Percentiles rank a stretch among this genome's conserved stretches.
Evolutionary conservation across 2,329 filamentous ascomycete species (phyloP).

Genomic region (Torrubiella hemipterigena): DNA sequence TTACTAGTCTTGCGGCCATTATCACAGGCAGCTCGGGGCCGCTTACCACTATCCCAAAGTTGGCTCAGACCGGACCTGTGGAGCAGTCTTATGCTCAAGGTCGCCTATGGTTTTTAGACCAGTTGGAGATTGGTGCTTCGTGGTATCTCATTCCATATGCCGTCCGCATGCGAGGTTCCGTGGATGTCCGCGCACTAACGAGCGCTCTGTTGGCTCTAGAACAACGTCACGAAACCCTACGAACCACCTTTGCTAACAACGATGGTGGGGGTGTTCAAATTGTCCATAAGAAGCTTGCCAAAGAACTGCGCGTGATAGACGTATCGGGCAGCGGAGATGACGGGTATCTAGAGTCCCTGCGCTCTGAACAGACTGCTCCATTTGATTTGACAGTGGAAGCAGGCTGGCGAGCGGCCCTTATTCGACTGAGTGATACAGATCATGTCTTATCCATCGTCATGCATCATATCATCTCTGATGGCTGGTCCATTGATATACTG

Average conservation of each 20-base stretch:
- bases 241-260: slow-evolving; percentile 9
- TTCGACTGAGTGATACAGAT: slow-evolving; percentile 6
- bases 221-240: slow-evolving; percentile 10
- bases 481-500: slow-evolving; percentile 16
- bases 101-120: slow-evolving; percentile 12
- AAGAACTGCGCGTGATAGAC: slow-evolving; percentile 2
- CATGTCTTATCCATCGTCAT: slow-evolving; percentile 14
- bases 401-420: slow-evolving; percentile 11
- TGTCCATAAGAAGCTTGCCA: not conserved
- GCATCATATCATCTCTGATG: slow-evolving; percentile 17
- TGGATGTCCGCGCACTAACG: slow-evolving; percentile 7
- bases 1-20: not conserved
- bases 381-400: slow-evolving; percentile 12
- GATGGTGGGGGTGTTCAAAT: slow-evolving; percentile 7
- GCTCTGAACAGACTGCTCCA: slow-evolving; percentile 10
- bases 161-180: slow-evolving; percentile 7
- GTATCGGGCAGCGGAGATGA: not conserved
- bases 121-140: slow-evolving; percentile 8
- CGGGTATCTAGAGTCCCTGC: not conserved
- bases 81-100: slow-evolving; percentile 12
- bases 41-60: not conserved
- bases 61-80: slow-evolving; percentile 7
- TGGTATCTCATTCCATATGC: slow-evolving; percentile 11
- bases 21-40: not conserved
- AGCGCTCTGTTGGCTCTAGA: slow-evolving; percentile 8